These are phyloP conservation scores for Penicillium tannophilum DNA, from an alignment of 495 filamentous ascomycete genomes.

Conservation along the genomic window DNA sequence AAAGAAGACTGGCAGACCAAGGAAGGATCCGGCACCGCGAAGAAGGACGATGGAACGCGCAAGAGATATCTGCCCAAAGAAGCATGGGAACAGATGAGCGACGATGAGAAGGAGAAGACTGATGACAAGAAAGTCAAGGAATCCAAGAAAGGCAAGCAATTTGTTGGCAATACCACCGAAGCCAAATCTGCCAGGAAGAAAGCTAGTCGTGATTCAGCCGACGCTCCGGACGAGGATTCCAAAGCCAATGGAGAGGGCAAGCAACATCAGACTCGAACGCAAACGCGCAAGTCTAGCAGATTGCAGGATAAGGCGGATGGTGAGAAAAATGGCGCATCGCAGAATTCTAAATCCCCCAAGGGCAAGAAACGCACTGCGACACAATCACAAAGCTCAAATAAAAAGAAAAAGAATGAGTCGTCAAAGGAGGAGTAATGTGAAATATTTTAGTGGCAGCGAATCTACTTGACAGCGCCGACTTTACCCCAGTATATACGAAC, in stretches of 20 bases:
- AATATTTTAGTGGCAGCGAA: too few species aligned
- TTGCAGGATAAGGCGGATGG: conserved; percentile 1
- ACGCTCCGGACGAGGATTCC: neutral
- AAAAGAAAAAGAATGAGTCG: conserved; percentile 9
- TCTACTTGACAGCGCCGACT: too few species aligned
- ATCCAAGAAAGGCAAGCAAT: conserved; percentile 47
- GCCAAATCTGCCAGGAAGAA: conserved; percentile 41
- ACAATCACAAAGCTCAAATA: conserved; percentile 10
- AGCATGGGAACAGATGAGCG: conserved; percentile 51
- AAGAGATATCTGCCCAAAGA: conserved; percentile 53
- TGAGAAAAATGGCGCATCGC: neutral
- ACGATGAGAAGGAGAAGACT: conserved; percentile 46
- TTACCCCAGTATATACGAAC: too few species aligned
- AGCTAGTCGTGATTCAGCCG: conserved; percentile 12
- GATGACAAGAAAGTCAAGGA: conserved; percentile 46
- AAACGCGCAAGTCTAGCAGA: neutral
- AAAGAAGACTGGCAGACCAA: conserved; percentile 56
- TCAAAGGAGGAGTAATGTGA: conserved; percentile 3
- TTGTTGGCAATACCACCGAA: conserved; percentile 43
- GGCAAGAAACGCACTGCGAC: conserved; percentile 13
- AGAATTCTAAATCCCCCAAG: neutral
- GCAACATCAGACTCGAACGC: neutral
- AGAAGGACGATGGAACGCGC: conserved; percentile 43
- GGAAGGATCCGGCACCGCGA: conserved; percentile 48
- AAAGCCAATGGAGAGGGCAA: neutral